A percentile compares a stretch with the other conserved stretches of the same genome.
These are phyloP conservation scores for Inosperma sp. DNA, from an alignment of 768 basidiomycete species.

Conservation along the genomic window DNA sequence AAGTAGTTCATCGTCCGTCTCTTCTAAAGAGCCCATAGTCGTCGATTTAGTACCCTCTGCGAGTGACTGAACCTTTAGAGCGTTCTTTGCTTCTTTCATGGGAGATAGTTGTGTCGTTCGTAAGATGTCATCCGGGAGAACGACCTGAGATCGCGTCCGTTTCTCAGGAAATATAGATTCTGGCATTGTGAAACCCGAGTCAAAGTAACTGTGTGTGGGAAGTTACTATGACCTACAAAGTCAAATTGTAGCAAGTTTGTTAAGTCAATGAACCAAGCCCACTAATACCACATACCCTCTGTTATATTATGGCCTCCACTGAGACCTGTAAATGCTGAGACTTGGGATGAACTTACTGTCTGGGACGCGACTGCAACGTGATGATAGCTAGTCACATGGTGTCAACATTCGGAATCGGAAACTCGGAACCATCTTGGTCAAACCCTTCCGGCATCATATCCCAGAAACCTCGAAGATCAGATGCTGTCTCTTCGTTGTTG, in stretches of 20 bases:
- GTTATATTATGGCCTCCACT: too few species aligned
- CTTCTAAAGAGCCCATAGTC: slow-evolving; percentile 20
- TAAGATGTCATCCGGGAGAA: slow-evolving; percentile 44
- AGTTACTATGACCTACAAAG: slow-evolving; percentile 7
- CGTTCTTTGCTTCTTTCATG: slow-evolving; percentile 47
- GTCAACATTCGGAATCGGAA: too few species aligned
- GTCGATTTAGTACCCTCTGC: slow-evolving; percentile 8
- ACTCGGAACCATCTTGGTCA: too few species aligned
- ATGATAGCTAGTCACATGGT: too few species aligned
- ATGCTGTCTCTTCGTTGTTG: slow-evolving; percentile 19
- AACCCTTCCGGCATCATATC: too few species aligned
- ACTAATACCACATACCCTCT: too few species aligned
- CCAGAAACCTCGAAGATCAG: not conserved
- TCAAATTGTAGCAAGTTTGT: slow-evolving; percentile 1
- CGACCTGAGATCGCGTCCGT: slow-evolving; percentile 51
- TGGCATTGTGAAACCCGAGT: slow-evolving; percentile 21
- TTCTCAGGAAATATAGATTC: slow-evolving; percentile 28
- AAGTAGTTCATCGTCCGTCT: slow-evolving; percentile 45
- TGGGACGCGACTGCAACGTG: slow-evolving; percentile 20
- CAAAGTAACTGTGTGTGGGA: not conserved
- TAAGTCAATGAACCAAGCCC: not conserved
- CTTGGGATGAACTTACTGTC: not conserved
- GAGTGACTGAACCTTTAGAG: slow-evolving; percentile 27
- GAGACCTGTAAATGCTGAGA: not conserved
- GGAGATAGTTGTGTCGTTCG: slow-evolving; percentile 45